A percentile compares a stretch with the other conserved stretches of the same genome.
phyloP scores from a whole-genome alignment of 2,329 filamentous ascomycete genomes.

The Pseudocercospora cruenta region DNA sequence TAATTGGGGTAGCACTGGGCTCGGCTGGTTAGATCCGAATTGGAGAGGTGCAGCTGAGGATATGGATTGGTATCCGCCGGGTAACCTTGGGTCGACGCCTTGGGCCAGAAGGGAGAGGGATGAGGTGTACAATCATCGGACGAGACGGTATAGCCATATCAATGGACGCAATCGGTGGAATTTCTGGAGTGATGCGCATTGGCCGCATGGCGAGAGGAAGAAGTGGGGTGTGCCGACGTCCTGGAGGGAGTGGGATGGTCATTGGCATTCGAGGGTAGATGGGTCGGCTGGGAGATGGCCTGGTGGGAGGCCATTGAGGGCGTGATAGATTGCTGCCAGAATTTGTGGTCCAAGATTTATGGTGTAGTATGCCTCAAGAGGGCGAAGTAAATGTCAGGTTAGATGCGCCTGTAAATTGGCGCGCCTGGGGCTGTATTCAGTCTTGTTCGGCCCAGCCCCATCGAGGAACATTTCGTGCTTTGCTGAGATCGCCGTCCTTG shows the following conservation, averaged over 20 bases:
- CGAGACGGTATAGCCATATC: slow-evolving; percentile 31
- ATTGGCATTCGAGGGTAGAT: slow-evolving; percentile 37
- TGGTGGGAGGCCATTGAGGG: slow-evolving; percentile 30
- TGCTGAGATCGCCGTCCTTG: slow-evolving; percentile 43
- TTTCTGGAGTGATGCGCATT: slow-evolving; percentile 38
- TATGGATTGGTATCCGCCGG: slow-evolving; percentile 40
- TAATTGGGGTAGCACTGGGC: slow-evolving; percentile 36
- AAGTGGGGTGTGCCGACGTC: slow-evolving; percentile 28
- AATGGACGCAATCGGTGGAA: slow-evolving; percentile 17
- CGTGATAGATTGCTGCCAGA: background rate
- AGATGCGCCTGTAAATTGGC: background rate
- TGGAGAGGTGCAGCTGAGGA: slow-evolving; percentile 44
- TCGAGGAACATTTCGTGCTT: slow-evolving; percentile 38
- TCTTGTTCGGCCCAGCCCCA: slow-evolving; percentile 46
- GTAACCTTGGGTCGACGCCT: slow-evolving; percentile 27
- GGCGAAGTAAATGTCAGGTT: background rate
- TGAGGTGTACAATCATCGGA: slow-evolving; percentile 36
- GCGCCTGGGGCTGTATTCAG: background rate
- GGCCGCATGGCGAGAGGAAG: slow-evolving; percentile 28
- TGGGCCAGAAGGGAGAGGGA: slow-evolving; percentile 26
- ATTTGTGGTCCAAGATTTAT: background rate
- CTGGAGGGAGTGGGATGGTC: slow-evolving; percentile 27
- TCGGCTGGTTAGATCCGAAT: slow-evolving; percentile 28
- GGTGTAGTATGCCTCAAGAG: background rate
- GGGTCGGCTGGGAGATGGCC: slow-evolving; percentile 26